Base-by-base conservation (phyloP, 2,329 filamentous ascomycete genomes). In the Neospermospora avenae region DNA sequence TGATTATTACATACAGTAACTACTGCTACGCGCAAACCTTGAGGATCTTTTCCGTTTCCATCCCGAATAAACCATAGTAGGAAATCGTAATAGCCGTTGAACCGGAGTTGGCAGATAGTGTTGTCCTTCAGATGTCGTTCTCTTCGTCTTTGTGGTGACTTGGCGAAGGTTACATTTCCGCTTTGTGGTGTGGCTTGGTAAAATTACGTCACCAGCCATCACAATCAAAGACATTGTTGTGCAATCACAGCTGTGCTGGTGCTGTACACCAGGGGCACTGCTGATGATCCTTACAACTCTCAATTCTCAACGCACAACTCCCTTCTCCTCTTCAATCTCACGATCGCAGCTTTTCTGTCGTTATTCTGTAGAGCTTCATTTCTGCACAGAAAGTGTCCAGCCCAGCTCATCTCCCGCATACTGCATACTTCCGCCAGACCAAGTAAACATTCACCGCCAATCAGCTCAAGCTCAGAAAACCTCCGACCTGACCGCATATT, bases 371-470 rank as follows among this genome's bases (percentile, higher is more conserved):
- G 14, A n/a, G 14, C 37, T n/a, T 41, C 16, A n/a, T n/a, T 3
- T n/a, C 2, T 6, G n/a, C 16, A 13, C 14, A 41, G 14, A 6
- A n/a, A n/a, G n/a, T n/a, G n/a, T n/a, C 37, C n/a, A n/a, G 37
- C 16, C 14, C 37, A 41, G 37, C 39, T n/a, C 39, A 3, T 7
- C 4, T 2, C 39, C 6, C n/a, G n/a, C 11, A n/a, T 3, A 42
- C n/a, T 18, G n/a, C n/a, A n/a, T n/a, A n/a, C n/a, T 18, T 22
- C 14, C 8, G 11, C 46, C 28, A 18, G 34, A 37, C 48, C 35
- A 51, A 16, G 7, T 51, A 51, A 51, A 51, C 48, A 51, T 13
- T 34, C 48, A 51, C 48, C 48, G 48, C 48, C 48, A n/a, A 51
- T 51, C 48, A 37, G 42, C 42, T 41, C 39, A 7, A 18, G 18